These are phyloP conservation scores for Fragaria iinumae DNA, from an alignment of 306 rosid genomes.

Conservation along the genomic window DNA sequence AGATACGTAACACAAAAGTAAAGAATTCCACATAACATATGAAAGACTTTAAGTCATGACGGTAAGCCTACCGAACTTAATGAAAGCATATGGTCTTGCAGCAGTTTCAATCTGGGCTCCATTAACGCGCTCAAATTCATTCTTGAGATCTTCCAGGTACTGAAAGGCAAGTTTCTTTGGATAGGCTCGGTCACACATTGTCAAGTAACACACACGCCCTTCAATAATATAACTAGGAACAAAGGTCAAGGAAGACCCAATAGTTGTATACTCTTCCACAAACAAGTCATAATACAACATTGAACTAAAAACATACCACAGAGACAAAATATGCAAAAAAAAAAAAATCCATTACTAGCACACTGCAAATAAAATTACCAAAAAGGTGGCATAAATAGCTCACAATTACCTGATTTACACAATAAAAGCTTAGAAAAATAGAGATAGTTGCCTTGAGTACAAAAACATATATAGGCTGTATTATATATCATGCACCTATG, in stretches of 20 bases:
- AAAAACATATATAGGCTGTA: not conserved
- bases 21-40: constrained; percentile 1
- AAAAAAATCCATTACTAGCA: not conserved
- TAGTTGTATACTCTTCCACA: constrained; percentile 23
- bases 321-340: not conserved
- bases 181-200: constrained; percentile 97
- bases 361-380: not conserved
- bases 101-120: constrained; percentile 97
- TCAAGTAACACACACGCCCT: constrained; percentile 97
- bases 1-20: not conserved
- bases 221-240: constrained; percentile 76
- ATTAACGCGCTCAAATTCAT: constrained; percentile 92
- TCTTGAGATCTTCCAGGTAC: constrained; percentile 96
- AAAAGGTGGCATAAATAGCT: not conserved
- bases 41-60: not conserved
- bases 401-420: not conserved
- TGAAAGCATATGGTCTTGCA: constrained; percentile 99
- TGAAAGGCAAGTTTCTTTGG: constrained; percentile 99
- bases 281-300: not conserved
- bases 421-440: not conserved
- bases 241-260: constrained; percentile 53
- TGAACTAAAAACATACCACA: not conserved
- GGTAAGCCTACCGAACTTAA: constrained; percentile 75
- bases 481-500: not conserved
- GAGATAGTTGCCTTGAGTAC: not conserved